Percentiles rank a stretch among this genome's conserved stretches.
phyloP scores from a whole-genome alignment of 768 basidiomycete genomes.

The Lactifluus volemus region DNA sequence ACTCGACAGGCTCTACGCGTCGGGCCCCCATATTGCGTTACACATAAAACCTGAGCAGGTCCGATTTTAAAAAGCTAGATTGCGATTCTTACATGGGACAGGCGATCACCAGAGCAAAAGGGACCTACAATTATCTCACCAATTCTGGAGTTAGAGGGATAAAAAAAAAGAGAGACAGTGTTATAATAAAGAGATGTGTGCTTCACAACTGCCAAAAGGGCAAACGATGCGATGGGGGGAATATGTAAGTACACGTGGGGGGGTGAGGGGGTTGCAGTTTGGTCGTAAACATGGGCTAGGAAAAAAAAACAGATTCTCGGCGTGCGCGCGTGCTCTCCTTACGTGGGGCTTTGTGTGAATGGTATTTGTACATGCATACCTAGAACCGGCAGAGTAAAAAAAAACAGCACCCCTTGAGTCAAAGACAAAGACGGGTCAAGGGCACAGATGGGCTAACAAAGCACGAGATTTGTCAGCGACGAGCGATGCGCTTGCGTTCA shows the following conservation, averaged over 20 bases:
- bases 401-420: neutral
- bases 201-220: slow-evolving; percentile 10
- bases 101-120: too few relatives aligned
- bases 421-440: neutral
- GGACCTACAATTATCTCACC: neutral
- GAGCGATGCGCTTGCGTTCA: slow-evolving; percentile 65
- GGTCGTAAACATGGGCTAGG: neutral
- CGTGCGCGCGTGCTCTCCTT: neutral
- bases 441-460: neutral
- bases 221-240: slow-evolving; percentile 2
- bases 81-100: too few relatives aligned
- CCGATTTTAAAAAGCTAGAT: too few relatives aligned
- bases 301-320: neutral
- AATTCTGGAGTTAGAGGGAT: neutral
- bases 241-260: slow-evolving; percentile 16
- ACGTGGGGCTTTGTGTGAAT: neutral
- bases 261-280: neutral
- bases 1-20: too few relatives aligned
- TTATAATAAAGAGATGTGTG: slow-evolving; percentile 19
- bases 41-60: too few relatives aligned
- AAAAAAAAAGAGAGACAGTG: neutral
- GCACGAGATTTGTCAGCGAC: slow-evolving; percentile 37
- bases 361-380: slow-evolving; percentile 13
- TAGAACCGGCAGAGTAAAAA: neutral
- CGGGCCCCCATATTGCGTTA: too few relatives aligned